Base-by-base conservation (phyloP, 805 yeast genomes). In the Helenozyma baotianmanensis region DNA sequence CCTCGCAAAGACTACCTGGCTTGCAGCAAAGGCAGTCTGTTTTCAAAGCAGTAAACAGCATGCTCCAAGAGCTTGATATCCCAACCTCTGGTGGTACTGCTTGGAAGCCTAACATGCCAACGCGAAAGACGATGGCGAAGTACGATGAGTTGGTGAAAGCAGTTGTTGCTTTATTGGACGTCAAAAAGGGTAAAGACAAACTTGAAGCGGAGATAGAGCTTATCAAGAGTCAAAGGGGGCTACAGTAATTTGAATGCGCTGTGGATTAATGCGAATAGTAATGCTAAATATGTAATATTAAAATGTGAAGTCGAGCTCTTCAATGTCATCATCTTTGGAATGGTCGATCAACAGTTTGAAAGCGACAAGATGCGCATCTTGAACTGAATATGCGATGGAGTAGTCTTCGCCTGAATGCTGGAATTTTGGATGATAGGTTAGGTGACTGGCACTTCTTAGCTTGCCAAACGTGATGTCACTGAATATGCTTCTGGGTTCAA, bases 121-220 rank as follows among this genome's bases (percentile, higher is more conserved):
- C 97, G 0, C 76, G 81, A 22, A 77, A 70, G 32, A 87, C 89
- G 1, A 75, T 86, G 58, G 70, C 79, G 6, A 78, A 76, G 49
- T 88, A 82, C 51, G 97, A 90, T 47, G 77, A 76, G 36, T 59
- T 92, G 32, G 69, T 83, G 30, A 78, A 80, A 42, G 66, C 80
- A 1, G 83, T 86, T 19, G 78, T 78, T 9, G 72, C 81, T 2
- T 63, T 90, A 42, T 65, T 89, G 35, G 97, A 92, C 35, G 68
- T 89, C 11, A 90, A 90, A 61, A 82, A 78, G 54, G 95, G 86
- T 36, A 76, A 78, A 14, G 98, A 92, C 56, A 88, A 87, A 59
- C 64, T 89, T 10, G 89, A 85, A 42, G 80, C 94, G 3, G 97
- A 90, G 46, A 70, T 66, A 17, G 51, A 51, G 39, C 58, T 66